Base-by-base conservation (phyloP, 2,329 filamentous ascomycete species). In the Diaporthe vexans region DNA sequence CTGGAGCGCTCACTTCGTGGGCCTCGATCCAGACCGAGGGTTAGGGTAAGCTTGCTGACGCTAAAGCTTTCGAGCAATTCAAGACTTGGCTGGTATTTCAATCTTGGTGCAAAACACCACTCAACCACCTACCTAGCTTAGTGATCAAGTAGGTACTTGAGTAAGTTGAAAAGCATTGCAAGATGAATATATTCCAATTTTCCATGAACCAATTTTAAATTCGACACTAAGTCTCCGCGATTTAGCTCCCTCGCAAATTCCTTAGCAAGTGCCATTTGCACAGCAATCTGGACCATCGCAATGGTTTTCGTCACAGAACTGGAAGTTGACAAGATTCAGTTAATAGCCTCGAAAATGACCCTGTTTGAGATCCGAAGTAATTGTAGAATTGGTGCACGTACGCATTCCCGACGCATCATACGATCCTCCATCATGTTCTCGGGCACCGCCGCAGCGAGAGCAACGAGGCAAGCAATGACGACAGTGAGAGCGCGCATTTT, bases 341-440 rank as follows among this genome's bases (percentile, higher is more conserved):
- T 3, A 19, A 2, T 13, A 26, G 29, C 4, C 19, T 21, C 11
- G 24, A 4, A n/a, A 21, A 51, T 10, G 13, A 51, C 46, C 46
- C 13, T 51, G 46, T n/a, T 51, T n/a, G 4, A 21, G n/a, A 10
- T 9, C 0, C 8, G n/a, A 24, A 24, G 8, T 4, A 24, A n/a
- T 4, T 1, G 19, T 52, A 21, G 8, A 1, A 24, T 37, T 11
- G 58, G 24, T 21, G 33, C 21, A 67, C 63, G 4, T 26, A 67
- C 63, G 15, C 63, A 67, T 67, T 67, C 21, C 11, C 63, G 63
- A 52, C 63, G 63, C 46, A 67, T 67, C 11, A 67, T 51, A 9
- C 63, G 63, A 19, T 67, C 63, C 63, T 67, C 46, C 63, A 67
- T 67, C 63, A 67, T 67, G 33, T 54, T 67, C 46, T 37, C 63